Evolutionary conservation across 805 yeast genomes (phyloP), one percentile per base, ranked within the genome.

Genomic region (Suhomyces sp.): DNA sequence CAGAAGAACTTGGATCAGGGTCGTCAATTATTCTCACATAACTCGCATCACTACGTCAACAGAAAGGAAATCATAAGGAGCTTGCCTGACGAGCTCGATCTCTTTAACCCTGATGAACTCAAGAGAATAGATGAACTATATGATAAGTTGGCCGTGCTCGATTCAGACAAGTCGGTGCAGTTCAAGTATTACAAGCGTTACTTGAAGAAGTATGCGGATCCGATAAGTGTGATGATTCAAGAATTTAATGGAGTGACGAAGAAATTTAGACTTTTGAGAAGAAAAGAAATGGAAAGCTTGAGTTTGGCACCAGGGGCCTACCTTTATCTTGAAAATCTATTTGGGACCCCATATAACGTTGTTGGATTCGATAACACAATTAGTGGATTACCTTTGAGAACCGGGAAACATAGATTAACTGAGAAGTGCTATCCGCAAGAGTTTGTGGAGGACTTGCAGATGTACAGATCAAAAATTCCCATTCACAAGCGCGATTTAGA

Each of bases 281-380:
- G 71, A 15, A 54, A 53, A 16, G 69, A 63, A 39, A 46, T 48
- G 14, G 52, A 53, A 25, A 57, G 51, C 35, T 44, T 58, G 25
- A 39, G 50, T 20, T 52, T 60, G 36, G 47, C 55, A 14, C 50
- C 59, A 13, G 62, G 58, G 20, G 57, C 59, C 16, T 58, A 58
- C 33, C 43, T 62, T 13, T 53, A 52, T 23, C 50, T 55, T 26
- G 53, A 55, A 12, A 58, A 58, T 32, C 35, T 58, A 6, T 55
- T 54, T 31, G 50, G 48, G n/a, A 46, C 50, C 22, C 63, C 64
- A 8, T 65, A 65, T 42, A 65, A 67, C 44, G 70, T 66, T 6
- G 48, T 64, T 3, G 74, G 74, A 4, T 65, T 65, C 44, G 74
- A 68, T 46, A 49, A 61, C 31, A 51, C 62, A 17, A 43, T 65